Evolutionary conservation across 805 yeast genomes (phyloP).

Genomic region (Wickerhamomyces subpelliculosus): DNA sequence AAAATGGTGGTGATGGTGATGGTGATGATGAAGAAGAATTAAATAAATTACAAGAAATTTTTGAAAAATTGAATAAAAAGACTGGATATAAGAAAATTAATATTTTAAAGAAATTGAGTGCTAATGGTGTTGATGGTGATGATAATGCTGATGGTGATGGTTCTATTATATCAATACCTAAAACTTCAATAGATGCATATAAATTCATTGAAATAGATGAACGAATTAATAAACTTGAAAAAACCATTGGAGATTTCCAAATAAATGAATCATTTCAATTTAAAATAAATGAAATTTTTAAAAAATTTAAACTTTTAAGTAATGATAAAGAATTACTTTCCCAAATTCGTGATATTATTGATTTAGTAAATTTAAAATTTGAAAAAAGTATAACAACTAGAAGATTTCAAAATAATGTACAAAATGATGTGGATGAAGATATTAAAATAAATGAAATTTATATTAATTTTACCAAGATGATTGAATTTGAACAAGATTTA

Average conservation of each 20-base stretch:
- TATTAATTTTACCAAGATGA: constrained; percentile 11
- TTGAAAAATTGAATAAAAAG: constrained; percentile 11
- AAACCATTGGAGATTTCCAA: constrained; percentile 11
- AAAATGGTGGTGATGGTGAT: constrained; percentile 7
- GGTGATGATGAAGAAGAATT: constrained; percentile 14
- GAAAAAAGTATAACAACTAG: constrained; percentile 21
- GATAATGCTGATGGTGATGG: background rate
- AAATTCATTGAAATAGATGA: constrained; percentile 5
- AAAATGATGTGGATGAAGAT: constrained; percentile 16
- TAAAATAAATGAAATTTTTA: constrained; percentile 22
- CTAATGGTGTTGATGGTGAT: too few species aligned
- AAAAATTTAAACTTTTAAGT: constrained; percentile 22
- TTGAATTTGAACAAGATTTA: constrained; percentile 14
- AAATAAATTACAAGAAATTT: constrained; percentile 12
- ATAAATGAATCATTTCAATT: constrained; percentile 16
- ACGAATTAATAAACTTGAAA: constrained; percentile 11
- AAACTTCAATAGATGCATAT: background rate
- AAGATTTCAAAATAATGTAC: constrained; percentile 10
- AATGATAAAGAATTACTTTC: constrained; percentile 17
- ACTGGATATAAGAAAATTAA: constrained; percentile 8
- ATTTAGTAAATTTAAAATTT: constrained; percentile 20
- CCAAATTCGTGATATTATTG: constrained; percentile 15
- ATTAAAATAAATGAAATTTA: constrained; percentile 20
- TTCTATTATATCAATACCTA: background rate
- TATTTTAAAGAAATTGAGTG: too few species aligned